These are phyloP conservation scores for Blumeria graminis DNA, from an alignment of 2,329 filamentous ascomycete genomes.

Conservation along the genomic window DNA sequence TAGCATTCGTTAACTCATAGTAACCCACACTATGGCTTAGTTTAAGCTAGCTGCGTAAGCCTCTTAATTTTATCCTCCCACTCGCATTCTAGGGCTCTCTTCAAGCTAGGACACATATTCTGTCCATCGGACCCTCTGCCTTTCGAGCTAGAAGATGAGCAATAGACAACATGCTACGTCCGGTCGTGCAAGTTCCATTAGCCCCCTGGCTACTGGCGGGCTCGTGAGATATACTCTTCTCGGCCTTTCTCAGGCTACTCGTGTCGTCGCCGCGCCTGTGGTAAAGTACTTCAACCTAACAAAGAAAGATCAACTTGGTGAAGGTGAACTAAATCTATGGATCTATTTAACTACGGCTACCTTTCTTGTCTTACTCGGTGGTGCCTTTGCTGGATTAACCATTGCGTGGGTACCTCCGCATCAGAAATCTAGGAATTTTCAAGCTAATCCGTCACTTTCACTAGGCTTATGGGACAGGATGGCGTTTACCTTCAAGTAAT, in stretches of 20 bases:
- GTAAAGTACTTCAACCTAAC: slow-evolving; percentile 19
- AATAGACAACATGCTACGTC: background rate
- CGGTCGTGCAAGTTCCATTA: slow-evolving; percentile 18
- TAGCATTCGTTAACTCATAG: too few relatives aligned
- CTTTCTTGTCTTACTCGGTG: slow-evolving; percentile 62
- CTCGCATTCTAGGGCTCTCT: too few relatives aligned
- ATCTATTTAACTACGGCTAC: slow-evolving; percentile 59
- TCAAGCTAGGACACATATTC: too few relatives aligned
- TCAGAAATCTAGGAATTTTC: background rate
- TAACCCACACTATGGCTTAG: too few relatives aligned
- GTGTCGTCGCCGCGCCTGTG: slow-evolving; percentile 14
- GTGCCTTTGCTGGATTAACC: slow-evolving; percentile 84
- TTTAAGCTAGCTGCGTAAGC: too few relatives aligned
- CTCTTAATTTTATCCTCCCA: too few relatives aligned
- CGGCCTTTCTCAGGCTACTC: slow-evolving; percentile 20
- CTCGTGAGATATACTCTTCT: slow-evolving; percentile 26
- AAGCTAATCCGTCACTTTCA: background rate
- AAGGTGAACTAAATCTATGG: slow-evolving; percentile 45
- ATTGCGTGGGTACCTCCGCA: slow-evolving; percentile 36
- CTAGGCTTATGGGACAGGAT: slow-evolving; percentile 35
- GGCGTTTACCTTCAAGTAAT: slow-evolving; percentile 95
- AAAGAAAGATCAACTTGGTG: slow-evolving; percentile 21
- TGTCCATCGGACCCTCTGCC: too few relatives aligned
- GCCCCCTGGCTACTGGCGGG: slow-evolving; percentile 23
- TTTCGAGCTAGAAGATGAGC: background rate